Base-by-base conservation (phyloP, 129 eudicot genomes). In the Dittrichia graveolens region DNA sequence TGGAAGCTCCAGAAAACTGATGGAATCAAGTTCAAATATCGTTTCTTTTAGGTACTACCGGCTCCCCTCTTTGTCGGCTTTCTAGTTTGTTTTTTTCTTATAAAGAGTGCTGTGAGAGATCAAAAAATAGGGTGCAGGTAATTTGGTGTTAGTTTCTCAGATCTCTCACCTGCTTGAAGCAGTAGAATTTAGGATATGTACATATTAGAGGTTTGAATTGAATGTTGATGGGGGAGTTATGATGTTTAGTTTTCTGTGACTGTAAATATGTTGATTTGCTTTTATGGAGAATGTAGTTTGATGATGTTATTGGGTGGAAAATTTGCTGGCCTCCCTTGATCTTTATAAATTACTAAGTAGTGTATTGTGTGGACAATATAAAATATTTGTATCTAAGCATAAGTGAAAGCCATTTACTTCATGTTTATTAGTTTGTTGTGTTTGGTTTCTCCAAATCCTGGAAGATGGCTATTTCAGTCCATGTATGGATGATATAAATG, bases 1-100 rank as follows among this genome's bases (percentile, higher is more conserved):
- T 80, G 72, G 93, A 86, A 72, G 67, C 61, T 53, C 59, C 61
- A 2, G 80, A 78, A 74, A 80, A 61, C 49, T 84, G 48, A 75
- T 45, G 46, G 24, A 57, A 49, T 71, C 35, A 5, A 31, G 63
- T 35, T 43, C 18, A 34, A n/a, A 1, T 11, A 1, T 12, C 8
- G 34, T 47, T 37, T 43, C 4, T 64, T 41, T 62, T 75, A 75
- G 67, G 73, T 55, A 35, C 9, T 61, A 24, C 31, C 31, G 31
- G 31, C 49, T 66, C 73, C 61, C 44, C 62, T 38, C 67, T 44
- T 45, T 70, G 16, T 37, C 75, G 67, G 53, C 37, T 67, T 76
- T 56, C 44, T 57, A 55, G 59, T 76, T 57, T 48, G 60, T 46
- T 75, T 65, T 40, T 65, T 34, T 73, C 35, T 14, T 9, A 37